A percentile compares a stretch with the other conserved stretches of the same genome.
Conservation (phyloP, 352 stramenopile genomes). For the Phytophthora foliorum region DNA sequence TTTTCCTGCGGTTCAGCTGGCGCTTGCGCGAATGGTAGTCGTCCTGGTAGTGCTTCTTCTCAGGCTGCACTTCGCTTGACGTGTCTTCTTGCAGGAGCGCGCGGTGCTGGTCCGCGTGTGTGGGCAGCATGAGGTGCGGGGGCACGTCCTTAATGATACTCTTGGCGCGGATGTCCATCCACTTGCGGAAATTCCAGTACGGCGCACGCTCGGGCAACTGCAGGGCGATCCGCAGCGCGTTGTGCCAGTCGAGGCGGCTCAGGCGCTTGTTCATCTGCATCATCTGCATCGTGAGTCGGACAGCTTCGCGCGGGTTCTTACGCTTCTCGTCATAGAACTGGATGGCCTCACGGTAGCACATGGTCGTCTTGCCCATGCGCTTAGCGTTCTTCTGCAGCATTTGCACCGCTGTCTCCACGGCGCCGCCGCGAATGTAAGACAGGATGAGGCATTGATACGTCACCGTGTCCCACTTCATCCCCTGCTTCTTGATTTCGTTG, state of each 20-base stretch:
- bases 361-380: slow-evolving; percentile 74
- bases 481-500: slow-evolving; percentile 66
- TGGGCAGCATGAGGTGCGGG: slow-evolving; percentile 66
- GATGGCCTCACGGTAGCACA: slow-evolving; percentile 82
- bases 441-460: slow-evolving; percentile 76
- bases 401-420: slow-evolving; percentile 69
- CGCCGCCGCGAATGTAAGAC: slow-evolving; percentile 66
- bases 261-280: slow-evolving; percentile 85
- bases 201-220: slow-evolving; percentile 69
- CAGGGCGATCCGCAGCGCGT: slow-evolving; percentile 69
- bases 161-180: slow-evolving; percentile 79
- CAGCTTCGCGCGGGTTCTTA: slow-evolving; percentile 72
- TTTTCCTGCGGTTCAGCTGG: slow-evolving; percentile 43
- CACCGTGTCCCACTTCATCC: slow-evolving; percentile 73
- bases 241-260: slow-evolving; percentile 83
- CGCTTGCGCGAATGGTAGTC: slow-evolving; percentile 47
- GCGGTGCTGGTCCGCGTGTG: slow-evolving; percentile 37
- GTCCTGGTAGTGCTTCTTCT: slow-evolving; percentile 29
- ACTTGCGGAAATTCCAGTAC: slow-evolving; percentile 92
- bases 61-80: slow-evolving; percentile 9
- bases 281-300: slow-evolving; percentile 87
- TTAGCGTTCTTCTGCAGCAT: slow-evolving; percentile 78
- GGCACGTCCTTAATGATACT: slow-evolving; percentile 67
- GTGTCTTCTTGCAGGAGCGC: slow-evolving; percentile 33
- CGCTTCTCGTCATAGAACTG: slow-evolving; percentile 67